Conservation (phyloP, 1,284 basidiomycete genomes). For the Thelephora terrestris region DNA sequence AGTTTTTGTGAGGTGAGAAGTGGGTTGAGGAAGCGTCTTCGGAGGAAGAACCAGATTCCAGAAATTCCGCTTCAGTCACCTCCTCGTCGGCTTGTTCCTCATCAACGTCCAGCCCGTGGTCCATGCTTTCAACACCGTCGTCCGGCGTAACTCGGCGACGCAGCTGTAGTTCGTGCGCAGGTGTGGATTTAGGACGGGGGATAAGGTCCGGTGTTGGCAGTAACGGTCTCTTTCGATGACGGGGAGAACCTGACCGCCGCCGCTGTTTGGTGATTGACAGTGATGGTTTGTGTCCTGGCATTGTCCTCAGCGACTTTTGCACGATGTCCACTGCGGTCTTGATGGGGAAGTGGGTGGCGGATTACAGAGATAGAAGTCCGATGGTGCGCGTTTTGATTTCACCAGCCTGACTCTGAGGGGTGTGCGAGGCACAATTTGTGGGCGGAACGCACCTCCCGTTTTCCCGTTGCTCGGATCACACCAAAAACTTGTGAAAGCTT, state of each 20-base stretch:
- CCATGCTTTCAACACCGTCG: slow-evolving; percentile 10
- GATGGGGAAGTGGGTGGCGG: no score
- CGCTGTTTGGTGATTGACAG: slow-evolving; percentile 18
- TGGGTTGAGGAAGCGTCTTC: slow-evolving; percentile 5
- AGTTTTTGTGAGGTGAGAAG: slow-evolving; percentile 10
- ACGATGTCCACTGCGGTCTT: no score
- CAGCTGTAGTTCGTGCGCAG: slow-evolving; percentile 21
- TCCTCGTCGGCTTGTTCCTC: slow-evolving; percentile 20
- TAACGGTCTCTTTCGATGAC: slow-evolving; percentile 10
- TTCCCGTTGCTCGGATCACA: neutral
- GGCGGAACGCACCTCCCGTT: no score
- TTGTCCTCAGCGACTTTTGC: neutral
- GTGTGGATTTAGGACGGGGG: slow-evolving; percentile 28
- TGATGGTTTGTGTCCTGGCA: slow-evolving; percentile 12
- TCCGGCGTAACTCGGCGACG: slow-evolving; percentile 15
- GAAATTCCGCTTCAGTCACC: slow-evolving; percentile 12
- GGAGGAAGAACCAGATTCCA: slow-evolving; percentile 10
- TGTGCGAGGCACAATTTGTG: neutral
- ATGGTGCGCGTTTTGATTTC: neutral
- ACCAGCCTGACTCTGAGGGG: neutral
- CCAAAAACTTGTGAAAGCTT: neutral
- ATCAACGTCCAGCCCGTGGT: slow-evolving; percentile 9
- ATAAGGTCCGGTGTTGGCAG: slow-evolving; percentile 14
- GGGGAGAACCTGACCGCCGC: slow-evolving; percentile 24
- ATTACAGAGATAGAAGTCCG: no score